Evolutionary conservation across 257 asterid species (phyloP).

Genomic region (Gardenia jasminoides): DNA sequence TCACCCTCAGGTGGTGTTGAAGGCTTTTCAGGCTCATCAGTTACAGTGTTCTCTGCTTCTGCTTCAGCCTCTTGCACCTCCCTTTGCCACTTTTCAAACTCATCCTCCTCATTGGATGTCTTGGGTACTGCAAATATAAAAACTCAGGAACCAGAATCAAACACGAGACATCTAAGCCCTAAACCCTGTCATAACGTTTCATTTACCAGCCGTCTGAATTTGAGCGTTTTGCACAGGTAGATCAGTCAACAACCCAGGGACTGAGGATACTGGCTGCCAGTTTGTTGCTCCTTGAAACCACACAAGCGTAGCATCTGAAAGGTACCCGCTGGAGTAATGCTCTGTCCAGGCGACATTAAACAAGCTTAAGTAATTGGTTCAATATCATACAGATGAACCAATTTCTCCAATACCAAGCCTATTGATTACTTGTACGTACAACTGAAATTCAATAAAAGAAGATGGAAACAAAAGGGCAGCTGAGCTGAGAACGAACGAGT

Average conservation of each 20-base stretch:
- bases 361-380: constrained; percentile 38
- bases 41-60: constrained; percentile 40
- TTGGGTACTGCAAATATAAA: constrained; percentile 40
- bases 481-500: constrained; percentile 21
- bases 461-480: constrained; percentile 19
- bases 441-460: constrained; percentile 27
- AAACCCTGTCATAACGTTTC: constrained; percentile 12
- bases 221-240: constrained; percentile 33
- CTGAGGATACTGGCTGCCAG: constrained; percentile 69
- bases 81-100: constrained; percentile 83
- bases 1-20: constrained; percentile 94
- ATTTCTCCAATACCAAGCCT: constrained; percentile 29
- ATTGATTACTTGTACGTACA: constrained; percentile 25
- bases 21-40: constrained; percentile 73
- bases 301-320: constrained; percentile 60
- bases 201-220: constrained; percentile 42
- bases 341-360: constrained; percentile 59
- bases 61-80: constrained; percentile 81
- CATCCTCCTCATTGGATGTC: constrained; percentile 63
- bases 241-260: constrained; percentile 49
- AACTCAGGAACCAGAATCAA: neutral
- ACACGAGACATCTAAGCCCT: constrained; percentile 7
- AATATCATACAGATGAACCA: constrained; percentile 40
- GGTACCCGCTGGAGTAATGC: constrained; percentile 78
- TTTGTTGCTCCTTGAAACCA: constrained; percentile 86